Base-by-base conservation (phyloP, 176 grass and related monocot species). In the Triticum monococcum region DNA sequence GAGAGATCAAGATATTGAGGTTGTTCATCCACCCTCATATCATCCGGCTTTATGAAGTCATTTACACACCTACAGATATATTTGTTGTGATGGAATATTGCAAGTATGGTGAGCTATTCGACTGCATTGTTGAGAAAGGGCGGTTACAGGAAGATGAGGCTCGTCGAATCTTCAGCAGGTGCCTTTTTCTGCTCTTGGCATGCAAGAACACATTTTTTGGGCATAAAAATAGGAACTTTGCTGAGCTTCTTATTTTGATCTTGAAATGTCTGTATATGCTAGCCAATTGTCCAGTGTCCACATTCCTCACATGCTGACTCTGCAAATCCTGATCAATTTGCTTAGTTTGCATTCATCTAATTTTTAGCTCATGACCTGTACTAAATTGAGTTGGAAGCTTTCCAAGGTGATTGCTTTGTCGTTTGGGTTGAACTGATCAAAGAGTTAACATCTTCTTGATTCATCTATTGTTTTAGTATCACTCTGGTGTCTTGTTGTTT, bases 101-200 rank as follows among this genome's bases (percentile, higher is more conserved):
- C 79, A 98, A 95, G 78, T 95, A 85, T 37, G 96, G 96, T 0
- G 93, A 95, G 86, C 72, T 98, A 79, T 98, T 91, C 86, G 93
- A 98, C 88, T 94, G 92, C 85, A 94, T 98, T 62, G 96, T 95
- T 61, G 96, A 98, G 84, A 98, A 94, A 84, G 93, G 93, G 32
- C 88, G 93, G 71, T 62, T 98, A 80, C 93, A 94, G 59, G 96
- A 98, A 85, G 86, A 90, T 56, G 96, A 98, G 82, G 91, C 96
- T 88, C 96, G 93, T 22, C 88, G 90, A 28, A 90, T 98, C 81
- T 98, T 98, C 96, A 94, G 84, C 96, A 98, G 96, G 96, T 93
- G 57, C 72, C 2, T 72, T 31, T 35, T 52, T 78, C 40, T 57
- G 1, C 26, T 64, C 30, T 75, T 87, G 5, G 12, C 38, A 23